These are phyloP conservation scores for Striga asiatica DNA, from an alignment of 257 asterid species.

Conservation along the genomic window DNA sequence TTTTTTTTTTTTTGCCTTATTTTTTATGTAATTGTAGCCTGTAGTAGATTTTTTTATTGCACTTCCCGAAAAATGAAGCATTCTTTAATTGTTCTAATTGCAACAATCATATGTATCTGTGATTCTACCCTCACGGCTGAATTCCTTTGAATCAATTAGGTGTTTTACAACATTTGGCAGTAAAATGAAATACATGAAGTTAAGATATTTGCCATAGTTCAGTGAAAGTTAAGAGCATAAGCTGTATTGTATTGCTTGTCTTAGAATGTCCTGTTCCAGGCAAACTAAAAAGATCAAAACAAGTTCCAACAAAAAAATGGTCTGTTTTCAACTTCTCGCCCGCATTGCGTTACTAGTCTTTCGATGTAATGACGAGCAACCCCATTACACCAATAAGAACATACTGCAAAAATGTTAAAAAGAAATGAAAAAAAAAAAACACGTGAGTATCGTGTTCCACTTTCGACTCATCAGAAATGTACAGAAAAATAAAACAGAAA, in stretches of 20 bases:
- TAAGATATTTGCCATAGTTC: no score
- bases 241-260: no score
- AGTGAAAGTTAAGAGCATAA: no score
- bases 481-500: background rate
- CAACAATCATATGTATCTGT: background rate
- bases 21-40: background rate
- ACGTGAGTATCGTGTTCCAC: background rate
- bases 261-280: no score
- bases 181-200: no score
- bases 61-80: background rate
- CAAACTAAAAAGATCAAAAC: no score
- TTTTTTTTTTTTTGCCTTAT: background rate
- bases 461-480: background rate
- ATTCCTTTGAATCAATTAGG: no score
- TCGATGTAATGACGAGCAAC: constrained; percentile 34
- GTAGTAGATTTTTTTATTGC: background rate
- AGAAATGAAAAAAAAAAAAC: background rate
- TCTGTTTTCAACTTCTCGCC: no score
- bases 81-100: background rate
- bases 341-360: no score
- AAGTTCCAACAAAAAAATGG: no score
- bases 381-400: constrained; percentile 42
- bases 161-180: no score
- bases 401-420: constrained; percentile 58
- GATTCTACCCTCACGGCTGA: no score